A percentile compares a stretch with the other conserved stretches of the same genome.
phyloP scores from a whole-genome alignment of 1,284 basidiomycete species.

The Tilletiaria anomala region DNA sequence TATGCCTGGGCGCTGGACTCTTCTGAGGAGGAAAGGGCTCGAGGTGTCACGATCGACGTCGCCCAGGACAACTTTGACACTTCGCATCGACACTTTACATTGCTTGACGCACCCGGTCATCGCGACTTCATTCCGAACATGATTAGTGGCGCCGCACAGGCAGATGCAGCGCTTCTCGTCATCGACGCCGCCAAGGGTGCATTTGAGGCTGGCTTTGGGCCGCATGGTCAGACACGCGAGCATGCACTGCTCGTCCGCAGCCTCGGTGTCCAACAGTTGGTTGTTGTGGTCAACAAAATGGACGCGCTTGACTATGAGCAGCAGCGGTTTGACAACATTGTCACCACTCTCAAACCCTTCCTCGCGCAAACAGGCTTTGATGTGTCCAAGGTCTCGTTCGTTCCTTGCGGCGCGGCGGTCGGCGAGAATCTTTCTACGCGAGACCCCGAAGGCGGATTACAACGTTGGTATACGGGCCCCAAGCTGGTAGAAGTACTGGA shows the following conservation, averaged over 20 bases:
- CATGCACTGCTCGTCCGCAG: constrained; percentile 83
- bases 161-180: constrained; percentile 88
- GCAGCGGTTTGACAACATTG: constrained; percentile 72
- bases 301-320: constrained; percentile 58
- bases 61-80: constrained; percentile 71
- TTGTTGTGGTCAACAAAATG: constrained; percentile 88
- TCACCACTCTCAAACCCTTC: constrained; percentile 60
- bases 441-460: constrained; percentile 46
- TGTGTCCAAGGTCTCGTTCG: constrained; percentile 60
- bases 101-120: constrained; percentile 92
- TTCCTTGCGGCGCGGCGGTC: constrained; percentile 77
- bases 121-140: constrained; percentile 97
- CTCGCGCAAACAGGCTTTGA: constrained; percentile 74
- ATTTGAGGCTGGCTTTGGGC: constrained; percentile 88
- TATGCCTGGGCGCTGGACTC: constrained; percentile 98
- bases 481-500: constrained; percentile 74
- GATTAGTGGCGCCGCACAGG: constrained; percentile 95
- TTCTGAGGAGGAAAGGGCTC: constrained; percentile 75
- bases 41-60: constrained; percentile 95
- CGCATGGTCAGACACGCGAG: constrained; percentile 91
- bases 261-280: constrained; percentile 80
- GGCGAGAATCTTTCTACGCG: constrained; percentile 66
- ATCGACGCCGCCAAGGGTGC: constrained; percentile 79
- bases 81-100: constrained; percentile 62
- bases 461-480: constrained; percentile 69